Evolutionary conservation across 768 basidiomycete genomes (phyloP).

Genomic region (Mycena vulgaris): DNA sequence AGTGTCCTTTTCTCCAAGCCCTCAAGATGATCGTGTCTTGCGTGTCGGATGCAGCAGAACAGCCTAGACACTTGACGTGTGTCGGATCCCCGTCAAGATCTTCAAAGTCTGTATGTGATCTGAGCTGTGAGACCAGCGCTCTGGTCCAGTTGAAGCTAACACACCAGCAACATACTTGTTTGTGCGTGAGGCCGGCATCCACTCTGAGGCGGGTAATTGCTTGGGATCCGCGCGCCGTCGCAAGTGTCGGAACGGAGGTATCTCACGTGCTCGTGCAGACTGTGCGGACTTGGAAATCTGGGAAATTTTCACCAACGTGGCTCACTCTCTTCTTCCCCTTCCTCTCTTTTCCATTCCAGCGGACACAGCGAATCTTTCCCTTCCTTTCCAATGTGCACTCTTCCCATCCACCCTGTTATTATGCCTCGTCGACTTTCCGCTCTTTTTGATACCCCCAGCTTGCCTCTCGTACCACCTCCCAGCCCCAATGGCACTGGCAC

Average conservation of each 20-base stretch:
- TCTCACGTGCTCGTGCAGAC: neutral
- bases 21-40: constrained; percentile 9
- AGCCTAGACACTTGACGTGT: constrained; percentile 13
- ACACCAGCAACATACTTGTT: neutral
- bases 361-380: too few relatives aligned
- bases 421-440: constrained; percentile 8
- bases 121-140: too few relatives aligned
- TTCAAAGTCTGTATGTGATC: neutral
- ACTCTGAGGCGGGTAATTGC: too few relatives aligned
- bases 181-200: neutral
- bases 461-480: neutral
- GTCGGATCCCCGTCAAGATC: neutral
- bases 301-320: neutral
- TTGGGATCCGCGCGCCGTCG: too few relatives aligned
- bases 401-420: too few relatives aligned
- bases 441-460: constrained; percentile 27
- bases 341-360: too few relatives aligned
- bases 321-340: neutral
- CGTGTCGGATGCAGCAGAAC: constrained; percentile 1
- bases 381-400: too few relatives aligned
- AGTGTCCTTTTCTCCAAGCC: neutral
- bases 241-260: constrained; percentile 17
- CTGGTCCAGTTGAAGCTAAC: too few relatives aligned
- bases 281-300: too few relatives aligned
- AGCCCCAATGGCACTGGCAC: neutral